Percentiles rank a stretch among this genome's conserved stretches.
phyloP scores from a whole-genome alignment of 2,329 filamentous ascomycete genomes.

The Aaosphaeria pasadenensis region DNA sequence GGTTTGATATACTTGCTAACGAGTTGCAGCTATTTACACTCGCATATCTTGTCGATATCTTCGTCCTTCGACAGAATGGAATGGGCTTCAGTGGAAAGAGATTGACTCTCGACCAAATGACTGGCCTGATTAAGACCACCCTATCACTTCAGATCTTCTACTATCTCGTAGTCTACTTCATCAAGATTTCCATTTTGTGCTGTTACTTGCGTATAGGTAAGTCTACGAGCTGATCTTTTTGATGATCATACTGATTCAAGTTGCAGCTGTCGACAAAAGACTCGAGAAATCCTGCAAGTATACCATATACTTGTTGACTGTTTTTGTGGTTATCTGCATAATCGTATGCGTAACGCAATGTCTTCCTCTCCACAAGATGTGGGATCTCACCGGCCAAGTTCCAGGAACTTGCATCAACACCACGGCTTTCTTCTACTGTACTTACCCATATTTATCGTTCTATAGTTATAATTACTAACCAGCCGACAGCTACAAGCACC shows the following conservation, averaged over 20 bases:
- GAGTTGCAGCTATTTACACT: conserved; percentile 17
- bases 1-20: conserved; percentile 1
- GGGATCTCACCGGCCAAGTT: conserved; percentile 26
- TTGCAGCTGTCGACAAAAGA: conserved; percentile 16
- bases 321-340: conserved; percentile 24
- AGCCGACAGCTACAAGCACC: conserved; percentile 47
- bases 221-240: not conserved
- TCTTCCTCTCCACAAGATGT: conserved; percentile 28
- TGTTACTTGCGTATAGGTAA: conserved; percentile 35
- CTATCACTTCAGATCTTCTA: conserved; percentile 32
- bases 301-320: conserved; percentile 22
- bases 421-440: conserved; percentile 33
- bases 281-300: conserved; percentile 19
- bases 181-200: conserved; percentile 34
- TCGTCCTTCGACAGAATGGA: conserved; percentile 17
- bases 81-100: conserved; percentile 20
- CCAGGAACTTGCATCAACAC: conserved; percentile 31
- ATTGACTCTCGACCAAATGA: conserved; percentile 17
- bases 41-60: conserved; percentile 21
- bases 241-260: not conserved
- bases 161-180: conserved; percentile 21
- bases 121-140: conserved; percentile 16
- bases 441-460: not conserved
- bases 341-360: conserved; percentile 27
- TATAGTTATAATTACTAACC: conserved; percentile 8